Evolutionary conservation across 2,329 filamentous ascomycete genomes (phyloP), one percentile per base, ranked within the genome.

Genomic region (Calycina marina): DNA sequence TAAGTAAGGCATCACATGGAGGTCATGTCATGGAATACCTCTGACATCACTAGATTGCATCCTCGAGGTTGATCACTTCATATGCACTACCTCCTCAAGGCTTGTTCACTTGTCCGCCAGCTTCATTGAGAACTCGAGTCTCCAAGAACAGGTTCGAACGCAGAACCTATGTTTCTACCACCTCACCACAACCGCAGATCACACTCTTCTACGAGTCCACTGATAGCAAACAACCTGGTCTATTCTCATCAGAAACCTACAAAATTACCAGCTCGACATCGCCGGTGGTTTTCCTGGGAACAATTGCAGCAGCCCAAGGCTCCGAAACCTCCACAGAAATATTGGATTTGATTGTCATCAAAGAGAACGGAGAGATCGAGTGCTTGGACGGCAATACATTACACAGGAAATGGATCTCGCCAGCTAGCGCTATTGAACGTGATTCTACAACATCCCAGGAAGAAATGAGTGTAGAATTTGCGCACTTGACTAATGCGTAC

Each of bases 71-170:
- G 39, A 63, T 77, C 44, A 77, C 72, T 5, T 77, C 73, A 2
- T 77, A 77, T 50, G 72, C 73, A 14, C 66, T 78, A 38, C 69
- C 73, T 15, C 74, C 73, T 2, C 70, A 76, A 51, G 67, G 73
- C 32, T 63, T 61, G 31, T 74, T 78, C 49, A 70, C 70, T 33
- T 77, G 72, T 52, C 54, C 72, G 6, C 66, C 72, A 13, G 65
- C 62, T 50, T 77, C 73, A 11, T 51, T 75, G 25, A 62, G 69
- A 43, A 58, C 58, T 28, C 52, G 45, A 40, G 33, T 46, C 17
- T 45, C 62, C 8, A 59, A 59, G 34, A 62, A 55, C 40, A 61
- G 64, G 37, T 56, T 69, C 18, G 59, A 63, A 25, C 63, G 73
- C 43, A 71, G 71, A 46, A 77, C 73, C 3, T 77, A 76, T 43